Percentiles rank a stretch among this genome's conserved stretches.
Evolutionary conservation across 2,329 filamentous ascomycete genomes (phyloP).

Genomic region (Exophiala mesophila): DNA sequence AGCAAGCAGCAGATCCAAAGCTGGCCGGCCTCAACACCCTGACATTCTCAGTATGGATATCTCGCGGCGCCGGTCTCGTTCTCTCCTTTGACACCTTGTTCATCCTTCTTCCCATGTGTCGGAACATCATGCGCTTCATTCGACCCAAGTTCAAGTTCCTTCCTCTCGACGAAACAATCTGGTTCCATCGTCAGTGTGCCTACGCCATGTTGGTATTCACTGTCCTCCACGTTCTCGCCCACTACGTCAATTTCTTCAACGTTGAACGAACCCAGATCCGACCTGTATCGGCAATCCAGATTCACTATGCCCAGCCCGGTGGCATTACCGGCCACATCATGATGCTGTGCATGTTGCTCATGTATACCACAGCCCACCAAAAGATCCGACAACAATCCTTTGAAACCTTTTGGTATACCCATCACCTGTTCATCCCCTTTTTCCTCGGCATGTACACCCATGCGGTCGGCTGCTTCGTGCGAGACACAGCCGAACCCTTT

Average conservation of each 20-base stretch:
- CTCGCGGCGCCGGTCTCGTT: constrained; percentile 83
- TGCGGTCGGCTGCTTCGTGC: constrained; percentile 92
- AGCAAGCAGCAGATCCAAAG: constrained; percentile 64
- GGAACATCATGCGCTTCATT: constrained; percentile 77
- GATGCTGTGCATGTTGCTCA: constrained; percentile 97
- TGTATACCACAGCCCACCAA: constrained; percentile 92
- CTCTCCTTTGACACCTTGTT: constrained; percentile 79
- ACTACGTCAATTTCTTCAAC: constrained; percentile 99
- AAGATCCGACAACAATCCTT: constrained; percentile 95
- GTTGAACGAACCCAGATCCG: constrained; percentile 82
- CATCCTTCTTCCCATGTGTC: constrained; percentile 90
- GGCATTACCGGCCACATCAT: constrained; percentile 96
- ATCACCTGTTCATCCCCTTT: constrained; percentile 97
- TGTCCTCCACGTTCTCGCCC: constrained; percentile 67
- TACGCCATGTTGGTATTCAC: constrained; percentile 84
- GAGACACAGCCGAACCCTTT: constrained; percentile 64
- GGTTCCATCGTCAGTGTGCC: constrained; percentile 93
- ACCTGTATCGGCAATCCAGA: constrained; percentile 73
- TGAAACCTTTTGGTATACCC: constrained; percentile 98
- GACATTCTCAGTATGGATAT: constrained; percentile 89
- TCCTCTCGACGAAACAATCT: constrained; percentile 92
- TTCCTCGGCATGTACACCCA: constrained; percentile 91
- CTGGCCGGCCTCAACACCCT: constrained; percentile 76
- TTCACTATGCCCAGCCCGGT: constrained; percentile 83
- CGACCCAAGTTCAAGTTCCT: constrained; percentile 83